A percentile compares a stretch with the other conserved stretches of the same genome.
Conservation (phyloP, 2,329 filamentous ascomycete species). For the Ceratocystis albifundus region DNA sequence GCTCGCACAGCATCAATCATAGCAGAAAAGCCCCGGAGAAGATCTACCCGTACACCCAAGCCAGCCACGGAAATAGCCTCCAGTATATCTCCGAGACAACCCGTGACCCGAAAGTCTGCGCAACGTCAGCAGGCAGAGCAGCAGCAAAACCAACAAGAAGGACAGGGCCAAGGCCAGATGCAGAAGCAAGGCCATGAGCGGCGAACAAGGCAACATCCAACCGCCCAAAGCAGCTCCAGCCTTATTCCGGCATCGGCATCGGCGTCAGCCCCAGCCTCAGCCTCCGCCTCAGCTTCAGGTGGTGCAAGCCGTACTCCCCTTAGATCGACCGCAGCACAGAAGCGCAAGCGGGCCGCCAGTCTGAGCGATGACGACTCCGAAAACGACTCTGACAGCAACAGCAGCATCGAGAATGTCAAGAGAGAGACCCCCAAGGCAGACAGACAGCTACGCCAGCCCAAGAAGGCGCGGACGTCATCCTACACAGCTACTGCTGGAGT, state of each 20-base stretch:
- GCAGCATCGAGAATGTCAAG: not conserved
- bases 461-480: constrained; percentile 9
- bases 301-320: constrained; percentile 2
- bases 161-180: not conserved
- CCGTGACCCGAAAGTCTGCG: not conserved
- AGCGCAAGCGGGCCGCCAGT: constrained; percentile 3
- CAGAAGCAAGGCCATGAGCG: not conserved
- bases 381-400: constrained; percentile 15
- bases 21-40: not conserved
- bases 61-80: not conserved
- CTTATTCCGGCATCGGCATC: not conserved
- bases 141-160: not conserved
- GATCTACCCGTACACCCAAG: not conserved
- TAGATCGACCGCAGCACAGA: constrained; percentile 5
- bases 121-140: not conserved
- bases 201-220: not conserved
- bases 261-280: too few species aligned
- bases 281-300: too few species aligned
- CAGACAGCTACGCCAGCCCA: not conserved
- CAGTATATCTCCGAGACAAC: constrained; percentile 4
- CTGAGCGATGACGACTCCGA: not conserved
- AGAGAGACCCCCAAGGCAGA: not conserved
- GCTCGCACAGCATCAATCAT: not conserved
- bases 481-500: not conserved
- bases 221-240: not conserved